Percentiles rank a stretch among this genome's conserved stretches.
phyloP scores from a whole-genome alignment of 2,329 filamentous ascomycete species.

The Ophiostoma perfectum region DNA sequence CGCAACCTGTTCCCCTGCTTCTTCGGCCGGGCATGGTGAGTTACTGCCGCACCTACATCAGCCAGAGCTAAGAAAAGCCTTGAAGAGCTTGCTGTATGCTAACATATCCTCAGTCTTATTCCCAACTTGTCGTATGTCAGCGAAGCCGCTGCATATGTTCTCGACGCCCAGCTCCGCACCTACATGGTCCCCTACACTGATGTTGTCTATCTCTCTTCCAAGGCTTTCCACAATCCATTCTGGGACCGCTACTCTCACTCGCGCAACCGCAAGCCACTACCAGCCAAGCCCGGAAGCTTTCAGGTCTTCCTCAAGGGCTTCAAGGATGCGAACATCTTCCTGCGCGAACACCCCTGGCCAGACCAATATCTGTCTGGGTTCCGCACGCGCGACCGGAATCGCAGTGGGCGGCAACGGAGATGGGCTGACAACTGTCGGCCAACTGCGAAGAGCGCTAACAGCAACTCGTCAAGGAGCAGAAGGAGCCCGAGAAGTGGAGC shows the following conservation, averaged over 20 bases:
- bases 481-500: conserved; percentile 6
- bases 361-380: conserved; percentile 75
- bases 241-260: conserved; percentile 90
- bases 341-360: conserved; percentile 94
- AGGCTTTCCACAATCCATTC: conserved; percentile 96
- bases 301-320: conserved; percentile 96
- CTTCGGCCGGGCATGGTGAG: conserved; percentile 72
- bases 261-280: conserved; percentile 78
- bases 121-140: conserved; percentile 97
- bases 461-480: background rate
- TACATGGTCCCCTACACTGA: conserved; percentile 95
- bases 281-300: conserved; percentile 89
- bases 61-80: no score
- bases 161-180: conserved; percentile 84
- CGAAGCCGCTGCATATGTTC: conserved; percentile 91
- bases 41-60: background rate
- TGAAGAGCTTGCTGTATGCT: background rate
- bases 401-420: conserved; percentile 46
- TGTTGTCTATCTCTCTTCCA: conserved; percentile 88
- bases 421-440: conserved; percentile 84
- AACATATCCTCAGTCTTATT: conserved; percentile 56
- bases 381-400: conserved; percentile 60
- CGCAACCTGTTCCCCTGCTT: conserved; percentile 95
- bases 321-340: conserved; percentile 92
- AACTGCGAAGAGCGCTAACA: conserved; percentile 35